phyloP scores from a whole-genome alignment of 371 early-diverging fungal species.

The Dinochytrium kinnereticum region DNA sequence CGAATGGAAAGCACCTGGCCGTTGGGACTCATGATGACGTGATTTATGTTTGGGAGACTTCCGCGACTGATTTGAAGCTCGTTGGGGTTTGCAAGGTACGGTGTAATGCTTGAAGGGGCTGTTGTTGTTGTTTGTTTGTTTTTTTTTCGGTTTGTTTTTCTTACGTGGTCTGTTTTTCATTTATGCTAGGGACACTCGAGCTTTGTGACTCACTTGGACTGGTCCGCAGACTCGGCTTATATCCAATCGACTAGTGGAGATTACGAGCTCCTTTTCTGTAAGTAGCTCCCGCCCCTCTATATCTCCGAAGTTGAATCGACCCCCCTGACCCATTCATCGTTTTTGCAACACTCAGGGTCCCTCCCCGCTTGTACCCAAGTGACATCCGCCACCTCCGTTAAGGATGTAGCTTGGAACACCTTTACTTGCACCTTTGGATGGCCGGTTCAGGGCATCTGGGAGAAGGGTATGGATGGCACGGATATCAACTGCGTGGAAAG shows the following conservation, averaged over 20 bases:
- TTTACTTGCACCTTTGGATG: conserved; percentile 31
- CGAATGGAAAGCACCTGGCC: conserved; percentile 36
- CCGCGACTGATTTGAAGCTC: conserved; percentile 22
- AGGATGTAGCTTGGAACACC: conserved; percentile 30
- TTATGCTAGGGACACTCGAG: conserved; percentile 36
- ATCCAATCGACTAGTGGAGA: conserved; percentile 37
- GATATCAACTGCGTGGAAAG: conserved; percentile 38
- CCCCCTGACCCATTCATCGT: background rate
- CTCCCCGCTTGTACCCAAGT: conserved; percentile 11
- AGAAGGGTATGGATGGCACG: conserved; percentile 27
- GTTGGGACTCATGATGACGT: conserved; percentile 36
- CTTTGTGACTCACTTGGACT: conserved; percentile 38
- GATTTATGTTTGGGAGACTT: conserved; percentile 32
- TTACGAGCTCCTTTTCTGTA: conserved; percentile 37
- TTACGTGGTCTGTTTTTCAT: background rate
- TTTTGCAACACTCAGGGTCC: conserved; percentile 21
- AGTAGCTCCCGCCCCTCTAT: background rate
- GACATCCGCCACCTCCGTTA: conserved; percentile 8
- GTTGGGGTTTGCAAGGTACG: conserved; percentile 21
- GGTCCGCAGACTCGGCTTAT: conserved; percentile 28
- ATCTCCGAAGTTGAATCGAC: background rate
- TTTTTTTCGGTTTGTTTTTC: background rate
- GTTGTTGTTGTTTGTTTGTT: no score
- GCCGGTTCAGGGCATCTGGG: conserved; percentile 39
- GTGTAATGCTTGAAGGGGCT: background rate